phyloP scores from a whole-genome alignment of 2,329 filamentous ascomycete species.

The Fonsecaea nubica region DNA sequence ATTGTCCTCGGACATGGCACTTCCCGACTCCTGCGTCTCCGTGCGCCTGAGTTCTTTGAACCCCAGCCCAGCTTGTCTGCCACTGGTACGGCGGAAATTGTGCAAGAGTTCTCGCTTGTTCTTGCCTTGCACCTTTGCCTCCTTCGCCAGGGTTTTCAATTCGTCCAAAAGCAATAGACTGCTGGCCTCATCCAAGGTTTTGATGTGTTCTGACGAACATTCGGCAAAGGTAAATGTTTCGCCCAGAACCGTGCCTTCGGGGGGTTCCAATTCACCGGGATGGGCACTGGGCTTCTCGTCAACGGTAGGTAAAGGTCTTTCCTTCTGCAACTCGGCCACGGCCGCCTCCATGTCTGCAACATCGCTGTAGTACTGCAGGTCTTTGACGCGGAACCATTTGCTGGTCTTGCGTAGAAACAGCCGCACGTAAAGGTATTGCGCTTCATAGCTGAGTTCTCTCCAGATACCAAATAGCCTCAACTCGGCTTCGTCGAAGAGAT shows the following conservation, averaged over 20 bases:
- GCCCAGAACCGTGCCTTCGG: constrained; percentile 58
- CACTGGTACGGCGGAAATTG: constrained; percentile 75
- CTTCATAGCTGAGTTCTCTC: constrained; percentile 76
- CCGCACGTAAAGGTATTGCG: constrained; percentile 90
- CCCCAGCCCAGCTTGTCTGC: constrained; percentile 75
- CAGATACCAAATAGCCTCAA: constrained; percentile 77
- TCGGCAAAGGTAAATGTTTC: constrained; percentile 79
- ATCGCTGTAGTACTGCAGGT: constrained; percentile 80
- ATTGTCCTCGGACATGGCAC: constrained; percentile 42
- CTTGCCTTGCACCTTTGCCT: constrained; percentile 84
- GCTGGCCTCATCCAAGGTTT: constrained; percentile 80
- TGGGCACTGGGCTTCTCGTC: constrained; percentile 44
- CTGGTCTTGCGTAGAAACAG: constrained; percentile 91
- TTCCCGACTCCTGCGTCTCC: constrained; percentile 62
- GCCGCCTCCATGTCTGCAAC: constrained; percentile 75
- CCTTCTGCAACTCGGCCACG: constrained; percentile 67
- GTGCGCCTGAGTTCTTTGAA: constrained; percentile 71
- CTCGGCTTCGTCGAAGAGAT: constrained; percentile 84
- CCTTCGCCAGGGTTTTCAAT: constrained; percentile 81
- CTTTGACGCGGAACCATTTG: constrained; percentile 83
- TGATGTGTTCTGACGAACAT: constrained; percentile 73
- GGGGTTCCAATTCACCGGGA: constrained; percentile 58
- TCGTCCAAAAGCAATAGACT: constrained; percentile 85
- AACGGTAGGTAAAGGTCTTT: constrained; percentile 61
- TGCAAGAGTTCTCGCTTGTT: constrained; percentile 81